These are phyloP conservation scores for Pestalotiopsis fici DNA, from an alignment of 2,329 filamentous ascomycete species.

Conservation along the genomic window DNA sequence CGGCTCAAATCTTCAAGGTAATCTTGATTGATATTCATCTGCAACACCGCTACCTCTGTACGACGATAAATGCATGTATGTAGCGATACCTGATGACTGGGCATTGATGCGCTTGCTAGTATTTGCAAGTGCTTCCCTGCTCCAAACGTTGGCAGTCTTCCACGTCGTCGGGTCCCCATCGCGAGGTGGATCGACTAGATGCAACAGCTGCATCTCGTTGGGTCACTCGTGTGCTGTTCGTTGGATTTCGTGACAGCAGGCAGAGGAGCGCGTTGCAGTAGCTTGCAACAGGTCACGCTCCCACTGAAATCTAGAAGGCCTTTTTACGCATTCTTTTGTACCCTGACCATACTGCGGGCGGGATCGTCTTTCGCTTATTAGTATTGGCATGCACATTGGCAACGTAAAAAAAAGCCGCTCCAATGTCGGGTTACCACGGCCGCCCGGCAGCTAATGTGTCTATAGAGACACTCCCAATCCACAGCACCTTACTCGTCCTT, in stretches of 20 bases:
- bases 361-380: background rate
- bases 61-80: conserved; percentile 1
- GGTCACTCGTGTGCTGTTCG: conserved; percentile 1
- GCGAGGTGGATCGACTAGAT: conserved; percentile 9
- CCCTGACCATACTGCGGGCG: background rate
- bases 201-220: conserved; percentile 6
- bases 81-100: conserved; percentile 14
- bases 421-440: background rate
- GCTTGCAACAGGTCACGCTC: background rate
- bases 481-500: too few relatives aligned
- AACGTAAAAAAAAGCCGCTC: background rate
- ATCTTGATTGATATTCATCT: background rate
- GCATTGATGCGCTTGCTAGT: conserved; percentile 13
- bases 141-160: conserved; percentile 9
- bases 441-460: conserved; percentile 9
- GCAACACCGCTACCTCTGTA: too few relatives aligned
- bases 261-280: background rate
- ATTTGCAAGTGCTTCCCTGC: background rate
- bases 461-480: conserved; percentile 8
- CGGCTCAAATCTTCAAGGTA: background rate
- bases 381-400: background rate
- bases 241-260: background rate
- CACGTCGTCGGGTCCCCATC: conserved; percentile 12
- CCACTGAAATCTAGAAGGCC: background rate
- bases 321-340: background rate